A percentile compares a stretch with the other conserved stretches of the same genome.
Evolutionary conservation across 805 yeast species (phyloP).

Genomic region (Ogataea ganodermae): DNA sequence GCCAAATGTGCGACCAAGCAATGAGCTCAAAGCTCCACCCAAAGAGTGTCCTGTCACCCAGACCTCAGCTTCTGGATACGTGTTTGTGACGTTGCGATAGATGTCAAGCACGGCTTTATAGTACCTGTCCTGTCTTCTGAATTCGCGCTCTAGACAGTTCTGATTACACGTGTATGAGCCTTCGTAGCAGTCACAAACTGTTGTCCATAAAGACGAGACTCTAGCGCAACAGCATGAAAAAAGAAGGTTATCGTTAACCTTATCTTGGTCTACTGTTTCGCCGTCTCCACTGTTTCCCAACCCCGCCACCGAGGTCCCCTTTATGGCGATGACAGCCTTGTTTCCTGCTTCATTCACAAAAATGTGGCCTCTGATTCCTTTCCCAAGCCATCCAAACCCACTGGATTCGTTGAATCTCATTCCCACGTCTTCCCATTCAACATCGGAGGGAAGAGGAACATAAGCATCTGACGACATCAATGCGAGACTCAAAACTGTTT

Average conservation of each 20-base stretch:
- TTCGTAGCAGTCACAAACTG: conserved; percentile 92
- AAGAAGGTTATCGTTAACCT: conserved; percentile 80
- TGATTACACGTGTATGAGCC: conserved; percentile 86
- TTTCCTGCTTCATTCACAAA: conserved; percentile 61
- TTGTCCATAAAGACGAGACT: conserved; percentile 85
- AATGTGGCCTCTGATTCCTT: conserved; percentile 89
- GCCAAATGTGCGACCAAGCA: conserved; percentile 88
- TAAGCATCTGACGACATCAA: conserved; percentile 90
- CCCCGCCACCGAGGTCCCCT: conserved; percentile 90
- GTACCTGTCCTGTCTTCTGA: conserved; percentile 74
- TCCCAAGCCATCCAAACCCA: conserved; percentile 86
- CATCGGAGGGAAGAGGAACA: conserved; percentile 69
- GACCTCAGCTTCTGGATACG: conserved; percentile 71
- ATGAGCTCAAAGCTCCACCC: conserved; percentile 83
- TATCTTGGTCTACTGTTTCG: conserved; percentile 81
- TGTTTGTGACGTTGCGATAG: conserved; percentile 63
- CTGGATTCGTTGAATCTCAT: conserved; percentile 48
- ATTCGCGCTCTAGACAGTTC: conserved; percentile 76
- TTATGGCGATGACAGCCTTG: conserved; percentile 73
- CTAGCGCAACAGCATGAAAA: conserved; percentile 97
- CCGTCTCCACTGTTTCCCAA: conserved; percentile 46
- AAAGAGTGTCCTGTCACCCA: conserved; percentile 97
- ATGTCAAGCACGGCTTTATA: conserved; percentile 78
- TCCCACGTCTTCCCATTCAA: conserved; percentile 78
- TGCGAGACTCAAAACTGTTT: conserved; percentile 75